Conservation (phyloP, 495 filamentous ascomycete species). For the Saxophila tyrrhenica region DNA sequence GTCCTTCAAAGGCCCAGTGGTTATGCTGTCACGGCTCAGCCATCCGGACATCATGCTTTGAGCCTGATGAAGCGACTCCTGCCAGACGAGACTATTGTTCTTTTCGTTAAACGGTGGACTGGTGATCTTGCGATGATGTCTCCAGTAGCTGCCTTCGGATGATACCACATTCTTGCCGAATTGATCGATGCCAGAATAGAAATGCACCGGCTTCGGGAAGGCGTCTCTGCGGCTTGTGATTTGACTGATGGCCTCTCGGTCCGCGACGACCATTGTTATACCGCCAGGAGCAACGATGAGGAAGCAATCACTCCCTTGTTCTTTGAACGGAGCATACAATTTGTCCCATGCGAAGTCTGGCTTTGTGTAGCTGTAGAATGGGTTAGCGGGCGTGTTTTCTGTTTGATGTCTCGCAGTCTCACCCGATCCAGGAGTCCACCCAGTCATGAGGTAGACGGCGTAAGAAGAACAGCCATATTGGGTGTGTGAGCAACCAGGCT, state of each 20-base stretch:
- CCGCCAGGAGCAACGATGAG: slow-evolving; percentile 40
- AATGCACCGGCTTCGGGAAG: slow-evolving; percentile 53
- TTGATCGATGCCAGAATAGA: slow-evolving; percentile 46
- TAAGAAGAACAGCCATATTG: slow-evolving; percentile 40
- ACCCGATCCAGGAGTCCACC: slow-evolving; percentile 40
- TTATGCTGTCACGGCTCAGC: slow-evolving; percentile 28
- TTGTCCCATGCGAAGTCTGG: slow-evolving; percentile 34
- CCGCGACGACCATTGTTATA: slow-evolving; percentile 39
- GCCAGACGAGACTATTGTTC: slow-evolving; percentile 56
- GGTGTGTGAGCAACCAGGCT: slow-evolving; percentile 39
- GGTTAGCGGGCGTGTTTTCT: neutral
- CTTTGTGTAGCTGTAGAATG: slow-evolving; percentile 20
- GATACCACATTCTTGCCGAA: slow-evolving; percentile 56
- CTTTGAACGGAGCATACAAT: slow-evolving; percentile 33
- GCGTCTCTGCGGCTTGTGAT: slow-evolving; percentile 49
- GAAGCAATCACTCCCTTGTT: slow-evolving; percentile 41
- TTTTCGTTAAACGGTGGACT: slow-evolving; percentile 59
- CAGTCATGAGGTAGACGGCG: slow-evolving; percentile 35
- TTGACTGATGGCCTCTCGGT: slow-evolving; percentile 48
- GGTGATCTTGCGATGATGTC: slow-evolving; percentile 56
- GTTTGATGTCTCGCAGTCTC: slow-evolving; percentile 5
- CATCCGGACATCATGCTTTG: slow-evolving; percentile 44
- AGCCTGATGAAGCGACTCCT: slow-evolving; percentile 47
- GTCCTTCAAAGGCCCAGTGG: slow-evolving; percentile 36
- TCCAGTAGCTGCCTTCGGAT: slow-evolving; percentile 52